Evolutionary conservation across 176 grass and related monocot genomes (phyloP).

Genomic region (sorghum (Sorghum bicolor)): DNA sequence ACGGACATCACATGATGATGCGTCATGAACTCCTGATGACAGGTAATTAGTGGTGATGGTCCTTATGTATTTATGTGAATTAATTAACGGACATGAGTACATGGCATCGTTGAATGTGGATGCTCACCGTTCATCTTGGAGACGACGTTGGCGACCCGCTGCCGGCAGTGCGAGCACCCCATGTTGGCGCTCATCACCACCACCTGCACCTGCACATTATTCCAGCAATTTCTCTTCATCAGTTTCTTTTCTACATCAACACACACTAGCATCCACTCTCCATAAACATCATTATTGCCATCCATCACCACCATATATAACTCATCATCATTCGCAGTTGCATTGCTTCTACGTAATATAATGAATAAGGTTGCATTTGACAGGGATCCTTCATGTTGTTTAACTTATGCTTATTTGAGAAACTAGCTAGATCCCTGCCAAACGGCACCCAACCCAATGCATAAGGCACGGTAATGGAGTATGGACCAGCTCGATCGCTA

Average conservation of each 20-base stretch:
- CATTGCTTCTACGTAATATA: constrained; percentile 23
- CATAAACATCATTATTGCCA: not conserved
- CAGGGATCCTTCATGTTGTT: not conserved
- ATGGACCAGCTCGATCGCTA: not conserved
- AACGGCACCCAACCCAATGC: too few relatives aligned
- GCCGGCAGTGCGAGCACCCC: constrained; percentile 79
- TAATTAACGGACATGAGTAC: not conserved
- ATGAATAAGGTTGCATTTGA: not conserved
- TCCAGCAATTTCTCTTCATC: not conserved
- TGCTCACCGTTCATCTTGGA: constrained; percentile 96
- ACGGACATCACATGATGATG: not conserved
- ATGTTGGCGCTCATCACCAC: constrained; percentile 97
- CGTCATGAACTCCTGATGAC: not conserved
- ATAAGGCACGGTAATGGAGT: too few relatives aligned
- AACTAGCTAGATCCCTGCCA: too few relatives aligned
- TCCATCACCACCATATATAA: not conserved
- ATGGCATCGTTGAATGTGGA: not conserved
- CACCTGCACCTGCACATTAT: constrained; percentile 69
- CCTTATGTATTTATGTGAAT: not conserved
- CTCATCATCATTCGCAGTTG: not conserved
- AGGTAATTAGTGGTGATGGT: not conserved
- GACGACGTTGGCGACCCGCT: constrained; percentile 77
- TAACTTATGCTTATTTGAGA: not conserved
- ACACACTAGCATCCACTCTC: not conserved
- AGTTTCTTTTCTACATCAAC: not conserved